Evolutionary conservation across 495 filamentous ascomycete species (phyloP).

Genomic region (Neohortaea acidophila): DNA sequence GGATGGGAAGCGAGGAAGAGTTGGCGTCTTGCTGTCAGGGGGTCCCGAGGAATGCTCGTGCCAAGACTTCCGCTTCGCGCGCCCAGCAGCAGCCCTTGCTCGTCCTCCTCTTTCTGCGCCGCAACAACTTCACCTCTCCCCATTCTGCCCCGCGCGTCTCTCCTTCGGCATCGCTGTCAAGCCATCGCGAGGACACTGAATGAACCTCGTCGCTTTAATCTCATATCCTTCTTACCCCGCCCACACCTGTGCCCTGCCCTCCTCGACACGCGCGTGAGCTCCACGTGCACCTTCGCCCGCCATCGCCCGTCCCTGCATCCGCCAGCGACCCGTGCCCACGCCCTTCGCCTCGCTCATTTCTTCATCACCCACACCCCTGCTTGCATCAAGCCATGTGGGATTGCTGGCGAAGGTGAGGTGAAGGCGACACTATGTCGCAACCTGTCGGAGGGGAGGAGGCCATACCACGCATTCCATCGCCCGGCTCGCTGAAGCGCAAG

Average conservation of each 20-base stretch:
- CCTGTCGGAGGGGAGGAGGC: conserved; percentile 8
- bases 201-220: too few species aligned
- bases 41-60: neutral
- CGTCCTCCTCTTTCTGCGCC: neutral
- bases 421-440: conserved; percentile 18
- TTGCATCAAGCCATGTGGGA: conserved; percentile 1
- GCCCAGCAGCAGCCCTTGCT: neutral
- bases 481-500: conserved; percentile 18
- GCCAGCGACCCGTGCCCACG: neutral
- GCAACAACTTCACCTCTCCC: neutral
- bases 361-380: neutral
- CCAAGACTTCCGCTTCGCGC: neutral
- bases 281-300: neutral
- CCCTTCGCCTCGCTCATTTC: neutral
- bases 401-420: conserved; percentile 1
- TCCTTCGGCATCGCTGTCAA: neutral
- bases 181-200: neutral
- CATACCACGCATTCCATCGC: conserved; percentile 6
- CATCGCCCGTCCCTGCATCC: neutral
- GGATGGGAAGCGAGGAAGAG: neutral
- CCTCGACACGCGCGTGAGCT: neutral
- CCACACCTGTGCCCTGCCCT: neutral
- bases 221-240: too few species aligned
- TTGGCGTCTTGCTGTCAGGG: neutral
- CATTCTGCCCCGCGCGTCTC: neutral